phyloP scores from a whole-genome alignment of 1,284 basidiomycete species.

The Sporisorium iseilematis-ciliati region DNA sequence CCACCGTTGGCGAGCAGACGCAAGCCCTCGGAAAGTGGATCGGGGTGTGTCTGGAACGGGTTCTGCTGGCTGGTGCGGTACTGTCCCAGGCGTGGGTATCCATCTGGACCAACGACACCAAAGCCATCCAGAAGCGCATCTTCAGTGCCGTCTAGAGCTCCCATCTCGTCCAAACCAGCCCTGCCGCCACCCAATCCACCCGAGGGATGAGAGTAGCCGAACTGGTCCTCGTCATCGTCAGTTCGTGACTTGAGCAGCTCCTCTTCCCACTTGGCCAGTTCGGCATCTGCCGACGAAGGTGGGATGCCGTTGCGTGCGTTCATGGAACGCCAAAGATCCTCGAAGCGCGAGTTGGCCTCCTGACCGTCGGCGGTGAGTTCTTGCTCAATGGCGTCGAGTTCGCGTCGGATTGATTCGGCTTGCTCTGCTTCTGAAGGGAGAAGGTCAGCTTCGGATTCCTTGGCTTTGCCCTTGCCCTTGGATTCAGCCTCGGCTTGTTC shows the following conservation, averaged over 20 bases:
- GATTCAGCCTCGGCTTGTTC: slow-evolving; percentile 52
- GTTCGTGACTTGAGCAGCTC: slow-evolving; percentile 73
- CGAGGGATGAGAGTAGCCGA: slow-evolving; percentile 71
- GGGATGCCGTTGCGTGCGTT: slow-evolving; percentile 50
- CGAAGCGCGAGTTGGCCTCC: slow-evolving; percentile 61
- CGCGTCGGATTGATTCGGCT: slow-evolving; percentile 55
- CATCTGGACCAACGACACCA: slow-evolving; percentile 60
- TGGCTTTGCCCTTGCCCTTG: slow-evolving; percentile 63
- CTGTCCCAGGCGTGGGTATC: slow-evolving; percentile 63
- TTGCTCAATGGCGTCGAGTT: slow-evolving; percentile 62
- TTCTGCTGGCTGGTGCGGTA: slow-evolving; percentile 72
- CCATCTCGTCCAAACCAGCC: slow-evolving; percentile 56
- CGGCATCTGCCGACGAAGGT: slow-evolving; percentile 56
- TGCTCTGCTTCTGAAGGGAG: slow-evolving; percentile 60
- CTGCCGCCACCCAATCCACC: slow-evolving; percentile 64
- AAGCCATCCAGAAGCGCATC: slow-evolving; percentile 60
- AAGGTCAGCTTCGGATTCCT: slow-evolving; percentile 38
- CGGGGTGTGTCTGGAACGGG: slow-evolving; percentile 75
- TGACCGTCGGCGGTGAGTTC: slow-evolving; percentile 58
- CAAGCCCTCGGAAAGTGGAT: slow-evolving; percentile 74
- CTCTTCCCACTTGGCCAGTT: slow-evolving; percentile 79
- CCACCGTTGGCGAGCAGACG: slow-evolving; percentile 80
- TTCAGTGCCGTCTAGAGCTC: slow-evolving; percentile 63
- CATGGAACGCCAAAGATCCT: slow-evolving; percentile 68
- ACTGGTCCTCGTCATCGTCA: slow-evolving; percentile 72